These are phyloP conservation scores for Gnetum montanum DNA, from an alignment of 75 land plant species.

Conservation along the genomic window DNA sequence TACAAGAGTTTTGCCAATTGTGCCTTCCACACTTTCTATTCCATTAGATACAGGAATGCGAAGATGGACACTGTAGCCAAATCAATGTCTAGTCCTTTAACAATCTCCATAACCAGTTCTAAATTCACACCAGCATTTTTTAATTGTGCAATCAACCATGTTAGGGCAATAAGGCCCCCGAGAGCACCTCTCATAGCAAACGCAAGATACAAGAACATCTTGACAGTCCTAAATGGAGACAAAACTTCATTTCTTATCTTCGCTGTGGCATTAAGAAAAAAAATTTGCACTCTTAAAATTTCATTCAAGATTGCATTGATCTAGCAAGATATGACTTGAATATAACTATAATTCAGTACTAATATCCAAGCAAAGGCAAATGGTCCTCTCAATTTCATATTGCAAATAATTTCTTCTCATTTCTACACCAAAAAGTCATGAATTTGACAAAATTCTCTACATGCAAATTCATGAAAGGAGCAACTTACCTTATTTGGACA, in stretches of 20 bases:
- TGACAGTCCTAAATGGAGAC: conserved; percentile 83
- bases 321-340: too few relatives aligned
- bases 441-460: too few relatives aligned
- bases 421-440: too few relatives aligned
- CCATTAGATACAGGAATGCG: conserved; percentile 71
- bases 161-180: conserved; percentile 60
- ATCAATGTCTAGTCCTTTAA: conserved; percentile 68
- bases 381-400: too few relatives aligned
- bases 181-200: conserved; percentile 77
- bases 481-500: too few relatives aligned
- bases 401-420: too few relatives aligned
- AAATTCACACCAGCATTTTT: conserved; percentile 54
- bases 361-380: too few relatives aligned
- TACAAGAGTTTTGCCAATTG: conserved; percentile 66
- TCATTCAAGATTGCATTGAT: too few relatives aligned
- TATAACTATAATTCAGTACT: too few relatives aligned
- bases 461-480: too few relatives aligned
- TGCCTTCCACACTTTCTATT: conserved; percentile 56
- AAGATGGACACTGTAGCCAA: conserved; percentile 64
- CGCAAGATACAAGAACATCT: conserved; percentile 94
- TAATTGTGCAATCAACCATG: conserved; percentile 57
- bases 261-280: conserved; percentile 61
- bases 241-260: conserved; percentile 94
- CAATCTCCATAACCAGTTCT: conserved; percentile 41
- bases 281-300: too few relatives aligned